Percentiles rank a stretch among this genome's conserved stretches.
Evolutionary conservation across 2,329 filamentous ascomycete species (phyloP).

Genomic region (Cladophialophora bantiana): DNA sequence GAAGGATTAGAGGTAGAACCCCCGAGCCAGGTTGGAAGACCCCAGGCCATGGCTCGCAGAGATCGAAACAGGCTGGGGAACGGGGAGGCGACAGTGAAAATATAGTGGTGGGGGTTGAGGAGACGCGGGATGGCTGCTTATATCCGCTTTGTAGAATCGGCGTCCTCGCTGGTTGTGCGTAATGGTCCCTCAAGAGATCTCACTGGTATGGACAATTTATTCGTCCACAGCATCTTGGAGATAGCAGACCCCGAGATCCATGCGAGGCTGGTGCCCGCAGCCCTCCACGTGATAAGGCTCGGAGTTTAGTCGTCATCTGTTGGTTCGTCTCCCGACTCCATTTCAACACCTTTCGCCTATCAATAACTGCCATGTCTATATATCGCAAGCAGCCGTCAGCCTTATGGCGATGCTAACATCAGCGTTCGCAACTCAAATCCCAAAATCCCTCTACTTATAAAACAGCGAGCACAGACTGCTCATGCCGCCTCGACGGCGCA

Average conservation of each 20-base stretch:
- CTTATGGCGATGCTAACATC: constrained; percentile 36
- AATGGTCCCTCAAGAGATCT: not conserved
- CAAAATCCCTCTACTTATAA: constrained; percentile 39
- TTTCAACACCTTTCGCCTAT: constrained; percentile 2
- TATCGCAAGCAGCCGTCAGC: not conserved
- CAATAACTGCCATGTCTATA: not conserved
- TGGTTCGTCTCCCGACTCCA: not conserved
- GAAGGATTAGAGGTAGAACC: constrained; percentile 40
- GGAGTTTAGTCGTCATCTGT: constrained; percentile 1
- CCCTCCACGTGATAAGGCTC: not conserved
- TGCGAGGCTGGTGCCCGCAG: not conserved
- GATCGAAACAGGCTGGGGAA: not conserved
- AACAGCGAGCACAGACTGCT: not conserved
- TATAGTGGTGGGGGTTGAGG: not conserved
- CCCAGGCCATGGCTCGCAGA: constrained; percentile 34
- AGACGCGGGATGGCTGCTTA: not conserved
- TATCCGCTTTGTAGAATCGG: not conserved
- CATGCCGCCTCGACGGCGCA: constrained; percentile 64
- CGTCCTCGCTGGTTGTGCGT: not conserved
- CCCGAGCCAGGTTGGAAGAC: constrained; percentile 40
- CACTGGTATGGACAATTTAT: not conserved
- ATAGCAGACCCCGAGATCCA: not conserved
- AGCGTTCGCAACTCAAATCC: constrained; percentile 41
- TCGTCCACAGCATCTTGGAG: not conserved
- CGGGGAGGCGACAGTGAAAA: not conserved